Conservation (phyloP, 306 rosid genomes). For the Morella rubra region DNA sequence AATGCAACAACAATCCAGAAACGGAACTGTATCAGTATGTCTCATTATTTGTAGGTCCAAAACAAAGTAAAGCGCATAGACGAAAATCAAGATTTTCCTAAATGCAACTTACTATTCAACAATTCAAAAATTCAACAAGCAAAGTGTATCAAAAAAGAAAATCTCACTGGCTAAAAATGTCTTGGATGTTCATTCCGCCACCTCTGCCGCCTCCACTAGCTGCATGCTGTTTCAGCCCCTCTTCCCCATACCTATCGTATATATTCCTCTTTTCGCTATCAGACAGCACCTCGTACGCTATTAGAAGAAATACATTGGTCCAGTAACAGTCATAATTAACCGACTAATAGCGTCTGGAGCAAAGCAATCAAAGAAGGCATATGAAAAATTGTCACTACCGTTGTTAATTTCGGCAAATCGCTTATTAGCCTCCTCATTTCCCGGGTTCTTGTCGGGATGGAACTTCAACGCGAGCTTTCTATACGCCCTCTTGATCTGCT, state of each 20-base stretch:
- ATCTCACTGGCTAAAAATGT: conserved; percentile 79
- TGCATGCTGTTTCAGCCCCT: conserved; percentile 97
- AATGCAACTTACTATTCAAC: not conserved
- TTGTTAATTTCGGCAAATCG: conserved; percentile 85
- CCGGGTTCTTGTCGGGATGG: conserved; percentile 96
- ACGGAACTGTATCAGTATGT: not conserved
- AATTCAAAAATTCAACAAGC: not conserved
- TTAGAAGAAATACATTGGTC: not conserved
- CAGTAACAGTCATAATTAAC: conserved; percentile 21
- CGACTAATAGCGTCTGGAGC: not conserved
- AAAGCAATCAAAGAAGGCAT: not conserved
- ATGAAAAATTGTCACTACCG: conserved; percentile 37
- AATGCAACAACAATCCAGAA: not conserved
- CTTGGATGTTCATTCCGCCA: conserved; percentile 90
- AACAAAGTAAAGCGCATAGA: not conserved
- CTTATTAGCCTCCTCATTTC: conserved; percentile 89
- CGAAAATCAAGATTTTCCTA: not conserved
- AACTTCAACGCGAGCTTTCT: conserved; percentile 93
- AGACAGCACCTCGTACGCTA: conserved; percentile 88
- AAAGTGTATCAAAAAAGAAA: not conserved
- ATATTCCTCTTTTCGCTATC: conserved; percentile 83
- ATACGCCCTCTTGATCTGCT: conserved; percentile 94
- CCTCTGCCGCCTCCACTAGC: conserved; percentile 88
- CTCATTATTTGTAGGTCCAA: not conserved
- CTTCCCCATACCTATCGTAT: conserved; percentile 89